Evolutionary conservation across 2,329 filamentous ascomycete species (phyloP).

Genomic region (Hansfordia pulvinata): DNA sequence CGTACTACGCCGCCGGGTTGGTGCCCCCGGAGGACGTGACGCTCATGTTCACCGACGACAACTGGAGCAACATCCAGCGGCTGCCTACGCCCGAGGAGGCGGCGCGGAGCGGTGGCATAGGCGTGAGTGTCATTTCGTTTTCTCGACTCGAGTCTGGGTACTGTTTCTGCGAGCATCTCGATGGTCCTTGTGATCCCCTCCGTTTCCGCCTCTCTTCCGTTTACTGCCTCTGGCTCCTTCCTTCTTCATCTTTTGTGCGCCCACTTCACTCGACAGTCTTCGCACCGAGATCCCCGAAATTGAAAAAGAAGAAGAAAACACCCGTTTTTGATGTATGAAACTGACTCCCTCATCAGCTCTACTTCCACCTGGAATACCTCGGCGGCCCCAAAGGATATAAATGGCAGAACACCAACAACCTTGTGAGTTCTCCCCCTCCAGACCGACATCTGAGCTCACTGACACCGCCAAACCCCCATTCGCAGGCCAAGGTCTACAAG

Average conservation of each 20-base stretch:
- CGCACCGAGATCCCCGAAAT: too few species aligned
- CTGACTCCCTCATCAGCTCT: conserved; percentile 20
- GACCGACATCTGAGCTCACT: too few species aligned
- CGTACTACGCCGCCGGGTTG: conserved; percentile 53
- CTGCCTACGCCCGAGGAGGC: conserved; percentile 42
- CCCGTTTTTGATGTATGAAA: background rate
- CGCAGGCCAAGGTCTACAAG: conserved; percentile 8
- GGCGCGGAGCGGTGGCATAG: conserved; percentile 37
- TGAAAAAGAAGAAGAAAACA: too few species aligned
- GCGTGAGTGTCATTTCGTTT: conserved; percentile 28
- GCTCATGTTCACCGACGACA: conserved; percentile 50
- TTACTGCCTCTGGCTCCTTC: too few species aligned
- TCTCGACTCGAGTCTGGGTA: too few species aligned
- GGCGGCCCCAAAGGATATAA: conserved; percentile 33
- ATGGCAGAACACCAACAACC: conserved; percentile 52
- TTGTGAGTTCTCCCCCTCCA: conserved; percentile 47
- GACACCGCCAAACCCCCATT: background rate
- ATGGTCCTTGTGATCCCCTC: too few species aligned
- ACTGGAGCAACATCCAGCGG: conserved; percentile 45
- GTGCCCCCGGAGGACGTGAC: conserved; percentile 46
- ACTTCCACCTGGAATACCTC: conserved; percentile 45
- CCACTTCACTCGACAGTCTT: too few species aligned
- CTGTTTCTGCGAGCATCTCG: too few species aligned
- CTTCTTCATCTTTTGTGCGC: too few species aligned
- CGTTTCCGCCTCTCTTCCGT: too few species aligned